Conservation (phyloP, 805 yeast genomes). For the Kodamaea sagamina region DNA sequence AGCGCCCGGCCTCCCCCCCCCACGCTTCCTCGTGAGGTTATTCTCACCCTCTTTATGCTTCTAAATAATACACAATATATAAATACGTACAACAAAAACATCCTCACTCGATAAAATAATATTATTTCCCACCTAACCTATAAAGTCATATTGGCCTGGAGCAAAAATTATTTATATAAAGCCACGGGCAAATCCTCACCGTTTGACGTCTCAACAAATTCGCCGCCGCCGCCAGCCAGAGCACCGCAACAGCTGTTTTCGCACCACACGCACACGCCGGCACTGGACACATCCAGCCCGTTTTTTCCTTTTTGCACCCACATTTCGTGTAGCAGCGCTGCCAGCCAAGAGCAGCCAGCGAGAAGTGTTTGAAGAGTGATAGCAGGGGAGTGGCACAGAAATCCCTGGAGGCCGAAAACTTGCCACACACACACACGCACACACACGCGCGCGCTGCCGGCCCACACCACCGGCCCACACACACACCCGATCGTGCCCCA, state of each 20-base stretch:
- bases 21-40: not conserved
- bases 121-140: too few species aligned
- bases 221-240: too few species aligned
- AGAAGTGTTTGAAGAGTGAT: too few species aligned
- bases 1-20: too few species aligned
- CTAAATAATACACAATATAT: conserved; percentile 2
- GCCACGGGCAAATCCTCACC: conserved; percentile 4
- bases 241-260: not conserved
- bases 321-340: too few species aligned
- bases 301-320: not conserved
- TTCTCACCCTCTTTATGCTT: conserved; percentile 4
- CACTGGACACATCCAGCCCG: too few species aligned
- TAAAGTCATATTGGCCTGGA: not conserved
- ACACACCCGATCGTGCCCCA: not conserved
- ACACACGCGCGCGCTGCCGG: not conserved
- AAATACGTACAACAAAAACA: conserved; percentile 1
- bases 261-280: not conserved
- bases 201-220: too few species aligned
- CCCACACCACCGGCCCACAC: not conserved
- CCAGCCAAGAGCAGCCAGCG: too few species aligned
- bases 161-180: conserved; percentile 2
- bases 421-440: too few species aligned
- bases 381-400: too few species aligned
- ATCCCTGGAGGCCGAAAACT: too few species aligned
- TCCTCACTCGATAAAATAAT: too few species aligned